Conservation (phyloP, 2,329 filamentous ascomycete species). For the Waltergamsia citrina region DNA sequence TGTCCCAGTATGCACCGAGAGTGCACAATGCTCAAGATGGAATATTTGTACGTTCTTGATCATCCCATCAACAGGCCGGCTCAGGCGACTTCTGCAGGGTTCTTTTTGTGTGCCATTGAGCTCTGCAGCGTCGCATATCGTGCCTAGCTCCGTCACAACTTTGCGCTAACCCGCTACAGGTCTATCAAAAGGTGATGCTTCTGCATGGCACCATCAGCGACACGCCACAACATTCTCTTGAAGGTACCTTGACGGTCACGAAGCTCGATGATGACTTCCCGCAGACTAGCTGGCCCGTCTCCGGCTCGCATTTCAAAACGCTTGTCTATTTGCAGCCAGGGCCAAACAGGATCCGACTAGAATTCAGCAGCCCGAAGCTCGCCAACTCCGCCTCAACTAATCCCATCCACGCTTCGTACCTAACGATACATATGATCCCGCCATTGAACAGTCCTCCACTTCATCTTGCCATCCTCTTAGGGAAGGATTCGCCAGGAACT, state of each 20-base stretch:
- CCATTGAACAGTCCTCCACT: slow-evolving; percentile 70
- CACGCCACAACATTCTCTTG: slow-evolving; percentile 51
- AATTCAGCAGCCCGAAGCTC: slow-evolving; percentile 78
- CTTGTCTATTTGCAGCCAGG: slow-evolving; percentile 86
- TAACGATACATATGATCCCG: slow-evolving; percentile 81
- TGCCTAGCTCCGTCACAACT: not conserved
- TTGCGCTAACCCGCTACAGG: too few relatives aligned
- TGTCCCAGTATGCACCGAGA: slow-evolving; percentile 73
- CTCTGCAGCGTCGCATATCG: not conserved
- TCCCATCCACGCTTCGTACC: slow-evolving; percentile 66
- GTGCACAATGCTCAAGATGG: slow-evolving; percentile 47
- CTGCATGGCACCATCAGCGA: slow-evolving; percentile 78
- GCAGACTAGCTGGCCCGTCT: slow-evolving; percentile 76
- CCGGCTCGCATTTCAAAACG: slow-evolving; percentile 83
- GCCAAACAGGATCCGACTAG: slow-evolving; percentile 78
- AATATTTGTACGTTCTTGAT: slow-evolving; percentile 3
- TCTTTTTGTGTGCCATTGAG: too few relatives aligned
- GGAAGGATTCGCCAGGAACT: slow-evolving; percentile 76
- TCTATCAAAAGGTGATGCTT: slow-evolving; percentile 83
- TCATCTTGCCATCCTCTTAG: slow-evolving; percentile 80
- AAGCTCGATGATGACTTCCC: slow-evolving; percentile 84
- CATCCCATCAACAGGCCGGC: slow-evolving; percentile 1
- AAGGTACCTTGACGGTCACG: slow-evolving; percentile 70
- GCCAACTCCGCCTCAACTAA: slow-evolving; percentile 57
- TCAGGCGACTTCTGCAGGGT: too few relatives aligned